Evolutionary conservation across 2,329 filamentous ascomycete genomes (phyloP).

Genomic region (Aspergillus pseudoviridinutans): DNA sequence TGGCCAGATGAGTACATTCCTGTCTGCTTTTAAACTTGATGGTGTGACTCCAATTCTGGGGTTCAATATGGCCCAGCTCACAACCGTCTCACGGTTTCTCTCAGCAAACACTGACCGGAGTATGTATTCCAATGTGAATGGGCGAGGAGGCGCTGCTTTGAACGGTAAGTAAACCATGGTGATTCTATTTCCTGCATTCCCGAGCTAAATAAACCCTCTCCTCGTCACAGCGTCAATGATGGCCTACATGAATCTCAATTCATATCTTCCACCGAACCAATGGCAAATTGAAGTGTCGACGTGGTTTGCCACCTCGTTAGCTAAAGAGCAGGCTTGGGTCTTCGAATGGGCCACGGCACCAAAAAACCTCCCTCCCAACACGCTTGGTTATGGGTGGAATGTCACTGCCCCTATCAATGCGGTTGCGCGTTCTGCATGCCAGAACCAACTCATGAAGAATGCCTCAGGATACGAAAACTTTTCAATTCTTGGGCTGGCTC

Average conservation of each 20-base stretch:
- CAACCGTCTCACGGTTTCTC: background rate
- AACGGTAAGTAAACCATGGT: background rate
- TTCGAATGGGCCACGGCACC: slow-evolving; percentile 20
- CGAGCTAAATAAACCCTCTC: background rate
- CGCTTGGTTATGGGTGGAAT: background rate
- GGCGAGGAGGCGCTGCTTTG: background rate
- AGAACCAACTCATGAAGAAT: background rate
- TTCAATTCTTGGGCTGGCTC: background rate
- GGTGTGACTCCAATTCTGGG: background rate
- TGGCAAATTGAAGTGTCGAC: slow-evolving; percentile 33
- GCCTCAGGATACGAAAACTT: background rate
- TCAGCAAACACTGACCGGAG: background rate
- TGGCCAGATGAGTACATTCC: background rate
- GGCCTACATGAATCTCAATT: background rate
- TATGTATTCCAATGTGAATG: background rate
- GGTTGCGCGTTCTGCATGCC: background rate
- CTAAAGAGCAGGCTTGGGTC: slow-evolving; percentile 23
- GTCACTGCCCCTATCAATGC: background rate
- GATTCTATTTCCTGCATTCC: too few relatives aligned
- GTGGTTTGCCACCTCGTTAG: slow-evolving; percentile 27
- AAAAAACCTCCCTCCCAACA: background rate
- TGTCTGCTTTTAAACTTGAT: background rate
- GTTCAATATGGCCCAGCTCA: background rate
- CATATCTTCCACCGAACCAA: slow-evolving; percentile 26
- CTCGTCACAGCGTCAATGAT: background rate